These are phyloP conservation scores for Pleurotus tuber-regium DNA, from an alignment of 768 basidiomycete genomes.

Conservation along the genomic window DNA sequence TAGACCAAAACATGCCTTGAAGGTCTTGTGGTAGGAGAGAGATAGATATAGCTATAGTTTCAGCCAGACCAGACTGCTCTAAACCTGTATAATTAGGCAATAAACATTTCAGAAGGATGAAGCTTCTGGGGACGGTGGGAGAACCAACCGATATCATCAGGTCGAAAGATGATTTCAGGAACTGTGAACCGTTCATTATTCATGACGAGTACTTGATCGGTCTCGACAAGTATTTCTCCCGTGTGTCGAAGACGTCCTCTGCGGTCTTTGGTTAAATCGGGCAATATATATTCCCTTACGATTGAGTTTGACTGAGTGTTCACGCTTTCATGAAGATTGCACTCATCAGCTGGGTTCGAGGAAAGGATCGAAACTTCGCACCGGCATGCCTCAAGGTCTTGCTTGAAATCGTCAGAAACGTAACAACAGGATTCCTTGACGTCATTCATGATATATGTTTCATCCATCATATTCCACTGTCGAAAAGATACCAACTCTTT, in stretches of 20 bases:
- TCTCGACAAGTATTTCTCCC: conserved; percentile 51
- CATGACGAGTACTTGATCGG: conserved; percentile 77
- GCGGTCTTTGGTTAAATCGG: conserved; percentile 75
- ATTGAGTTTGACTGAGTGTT: conserved; percentile 62
- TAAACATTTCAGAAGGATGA: background rate
- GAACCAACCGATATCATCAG: conserved; percentile 79
- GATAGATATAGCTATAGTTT: conserved; percentile 75
- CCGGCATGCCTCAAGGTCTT: conserved; percentile 79
- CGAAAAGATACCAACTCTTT: conserved; percentile 93
- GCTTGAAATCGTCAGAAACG: conserved; percentile 68
- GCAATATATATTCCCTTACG: conserved; percentile 86
- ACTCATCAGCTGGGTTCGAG: conserved; percentile 19
- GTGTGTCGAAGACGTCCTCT: conserved; percentile 53
- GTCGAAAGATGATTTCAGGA: conserved; percentile 90
- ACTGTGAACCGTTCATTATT: conserved; percentile 90
- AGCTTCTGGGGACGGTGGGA: background rate
- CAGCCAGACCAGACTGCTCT: conserved; percentile 76
- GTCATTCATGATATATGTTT: conserved; percentile 90
- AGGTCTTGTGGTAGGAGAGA: conserved; percentile 72
- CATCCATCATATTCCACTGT: conserved; percentile 99
- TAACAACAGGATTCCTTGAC: conserved; percentile 92
- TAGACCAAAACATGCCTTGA: conserved; percentile 93
- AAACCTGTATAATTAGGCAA: conserved; percentile 50
- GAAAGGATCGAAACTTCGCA: conserved; percentile 34
- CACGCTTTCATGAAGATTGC: conserved; percentile 32